Percentiles rank a stretch among this genome's conserved stretches.
These are phyloP conservation scores for Backusella mclennaniae DNA, from an alignment of 192 early-diverging fungal species.

Conservation along the genomic window DNA sequence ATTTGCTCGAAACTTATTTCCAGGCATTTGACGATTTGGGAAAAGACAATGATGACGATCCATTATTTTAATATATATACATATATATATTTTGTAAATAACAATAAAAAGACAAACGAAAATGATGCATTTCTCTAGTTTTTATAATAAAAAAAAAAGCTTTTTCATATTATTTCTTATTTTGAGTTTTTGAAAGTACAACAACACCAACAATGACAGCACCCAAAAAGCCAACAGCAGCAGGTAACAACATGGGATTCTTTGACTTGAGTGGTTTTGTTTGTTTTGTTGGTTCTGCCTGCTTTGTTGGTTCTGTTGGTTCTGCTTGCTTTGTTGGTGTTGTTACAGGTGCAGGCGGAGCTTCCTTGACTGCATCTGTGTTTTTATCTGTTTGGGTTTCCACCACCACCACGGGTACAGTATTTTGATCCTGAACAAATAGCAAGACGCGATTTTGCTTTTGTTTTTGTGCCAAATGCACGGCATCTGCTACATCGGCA, in stretches of 20 bases:
- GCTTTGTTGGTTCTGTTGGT: background rate
- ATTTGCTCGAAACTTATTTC: background rate
- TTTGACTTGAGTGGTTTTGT: background rate
- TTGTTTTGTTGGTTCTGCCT: background rate
- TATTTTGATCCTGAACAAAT: conserved; percentile 42
- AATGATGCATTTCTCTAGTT: background rate
- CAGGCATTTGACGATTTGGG: background rate
- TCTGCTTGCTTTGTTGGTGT: background rate
- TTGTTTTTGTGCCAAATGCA: conserved; percentile 74
- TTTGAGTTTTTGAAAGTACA: conserved; percentile 20
- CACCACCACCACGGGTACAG: background rate
- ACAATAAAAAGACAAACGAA: background rate
- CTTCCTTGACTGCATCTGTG: background rate
- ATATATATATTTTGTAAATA: background rate
- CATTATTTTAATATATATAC: background rate
- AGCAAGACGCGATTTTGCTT: conserved; percentile 79
- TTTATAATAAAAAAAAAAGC: background rate
- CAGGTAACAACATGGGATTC: conserved; percentile 42
- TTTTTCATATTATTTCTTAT: background rate
- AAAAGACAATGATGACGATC: background rate
- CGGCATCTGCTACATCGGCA: conserved; percentile 81
- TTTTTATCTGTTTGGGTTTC: background rate
- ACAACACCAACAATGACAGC: conserved; percentile 54
- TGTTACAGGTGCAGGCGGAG: background rate
- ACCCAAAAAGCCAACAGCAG: conserved; percentile 52